phyloP scores from a whole-genome alignment of 148 eudicot species.

The Diospyros lotus region DNA sequence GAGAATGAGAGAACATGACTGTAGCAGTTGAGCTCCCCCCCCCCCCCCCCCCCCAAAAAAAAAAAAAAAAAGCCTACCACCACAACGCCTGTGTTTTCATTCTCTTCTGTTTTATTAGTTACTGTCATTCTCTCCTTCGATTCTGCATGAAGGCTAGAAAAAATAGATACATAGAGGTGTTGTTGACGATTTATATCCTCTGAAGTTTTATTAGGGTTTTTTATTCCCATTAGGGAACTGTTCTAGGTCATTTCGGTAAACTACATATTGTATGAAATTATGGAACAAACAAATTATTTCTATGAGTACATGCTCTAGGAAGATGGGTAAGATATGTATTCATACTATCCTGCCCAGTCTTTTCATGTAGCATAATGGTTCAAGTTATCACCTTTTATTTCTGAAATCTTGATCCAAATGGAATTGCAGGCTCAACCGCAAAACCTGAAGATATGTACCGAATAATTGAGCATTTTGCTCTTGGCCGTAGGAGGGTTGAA shows the following conservation, averaged over 20 bases:
- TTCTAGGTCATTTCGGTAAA: not conserved
- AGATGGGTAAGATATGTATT: not conserved
- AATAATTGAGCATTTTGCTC: conserved; percentile 94
- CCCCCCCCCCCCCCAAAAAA: too few relatives aligned
- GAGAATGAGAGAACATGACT: not conserved
- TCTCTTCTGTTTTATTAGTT: not conserved
- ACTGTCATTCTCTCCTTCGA: not conserved
- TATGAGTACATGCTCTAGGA: not conserved
- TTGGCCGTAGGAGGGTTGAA: conserved; percentile 92
- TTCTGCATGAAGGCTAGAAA: not conserved
- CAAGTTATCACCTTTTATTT: not conserved
- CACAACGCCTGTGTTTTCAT: not conserved
- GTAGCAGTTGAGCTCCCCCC: not conserved
- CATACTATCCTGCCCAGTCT: not conserved
- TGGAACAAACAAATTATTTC: not conserved
- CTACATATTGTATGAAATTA: not conserved
- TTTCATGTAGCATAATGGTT: not conserved
- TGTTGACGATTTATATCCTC: not conserved
- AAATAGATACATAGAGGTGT: not conserved
- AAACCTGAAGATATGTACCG: conserved; percentile 98
- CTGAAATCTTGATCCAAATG: conserved; percentile 6
- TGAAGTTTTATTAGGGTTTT: not conserved
- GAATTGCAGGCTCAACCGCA: conserved; percentile 45
- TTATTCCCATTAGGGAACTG: not conserved
- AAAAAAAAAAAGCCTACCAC: too few relatives aligned